phyloP scores from a whole-genome alignment of 2,329 filamentous ascomycete genomes.

The Hypomyces perniciosus region DNA sequence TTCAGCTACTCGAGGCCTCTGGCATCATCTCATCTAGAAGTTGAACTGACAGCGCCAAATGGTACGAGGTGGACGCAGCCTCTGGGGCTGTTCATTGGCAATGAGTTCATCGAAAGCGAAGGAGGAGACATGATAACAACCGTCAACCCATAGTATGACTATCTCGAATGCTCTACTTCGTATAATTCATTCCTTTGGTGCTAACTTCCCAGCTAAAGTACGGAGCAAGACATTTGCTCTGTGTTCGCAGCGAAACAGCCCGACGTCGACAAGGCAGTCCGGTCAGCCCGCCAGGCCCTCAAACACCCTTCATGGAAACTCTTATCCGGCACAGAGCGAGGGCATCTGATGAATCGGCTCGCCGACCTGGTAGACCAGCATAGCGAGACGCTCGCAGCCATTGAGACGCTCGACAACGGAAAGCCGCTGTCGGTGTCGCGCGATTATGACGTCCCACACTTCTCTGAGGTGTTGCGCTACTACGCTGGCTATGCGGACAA shows the following conservation, averaged over 20 bases:
- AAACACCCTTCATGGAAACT: constrained; percentile 61
- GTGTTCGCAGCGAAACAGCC: constrained; percentile 62
- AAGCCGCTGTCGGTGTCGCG: constrained; percentile 65
- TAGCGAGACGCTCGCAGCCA: constrained; percentile 40
- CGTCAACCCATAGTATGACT: constrained; percentile 60
- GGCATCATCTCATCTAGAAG: constrained; percentile 21
- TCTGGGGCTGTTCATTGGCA: constrained; percentile 76
- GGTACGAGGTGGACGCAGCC: constrained; percentile 67
- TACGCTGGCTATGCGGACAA: constrained; percentile 79
- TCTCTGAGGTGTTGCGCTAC: constrained; percentile 54
- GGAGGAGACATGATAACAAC: constrained; percentile 58
- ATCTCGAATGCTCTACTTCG: no score
- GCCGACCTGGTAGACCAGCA: constrained; percentile 63
- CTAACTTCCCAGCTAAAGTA: constrained; percentile 23
- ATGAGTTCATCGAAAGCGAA: constrained; percentile 66
- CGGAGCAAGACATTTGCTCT: constrained; percentile 61
- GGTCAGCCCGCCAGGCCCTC: constrained; percentile 63
- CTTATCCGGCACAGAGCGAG: constrained; percentile 62
- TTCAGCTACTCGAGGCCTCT: constrained; percentile 1
- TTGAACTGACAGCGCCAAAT: constrained; percentile 69
- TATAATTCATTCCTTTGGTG: background rate
- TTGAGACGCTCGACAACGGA: constrained; percentile 76
- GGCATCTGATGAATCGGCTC: constrained; percentile 62
- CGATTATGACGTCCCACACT: constrained; percentile 53
- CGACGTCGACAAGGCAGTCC: constrained; percentile 65